Evolutionary conservation across 495 filamentous ascomycete species (phyloP), one percentile per base, ranked within the genome.

Genomic region (Mytilinidion resinicola): DNA sequence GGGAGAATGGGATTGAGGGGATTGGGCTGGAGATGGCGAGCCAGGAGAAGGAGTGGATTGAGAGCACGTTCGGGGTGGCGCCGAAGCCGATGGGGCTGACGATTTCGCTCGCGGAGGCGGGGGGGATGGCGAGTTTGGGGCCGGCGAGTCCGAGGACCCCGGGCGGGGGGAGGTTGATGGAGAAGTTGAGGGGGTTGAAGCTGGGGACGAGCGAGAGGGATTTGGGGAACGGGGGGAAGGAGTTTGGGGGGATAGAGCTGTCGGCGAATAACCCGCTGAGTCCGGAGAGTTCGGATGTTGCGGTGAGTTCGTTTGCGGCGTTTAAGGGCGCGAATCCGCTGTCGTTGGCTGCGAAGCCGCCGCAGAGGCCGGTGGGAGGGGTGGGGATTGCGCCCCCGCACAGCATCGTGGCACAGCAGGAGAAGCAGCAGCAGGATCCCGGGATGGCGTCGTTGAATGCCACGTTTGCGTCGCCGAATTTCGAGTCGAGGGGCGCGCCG

Each of bases 11-110:
- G 30, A n/a, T 30, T 2, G 89, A 91, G 67, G 85, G 88, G 34
- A 80, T 95, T 20, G 89, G 85, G 4, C 72, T 91, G 47, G 82
- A 87, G 62, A 91, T 95, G 87, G 87, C 86, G 0, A 65, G 86
- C 34, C 81, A 87, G 53, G 89, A 95, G 69, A 86, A 85, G 59
- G 81, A 85, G 55, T 91, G 88, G 88, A 87, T 95, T 41, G 82
- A 89, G 68, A 72, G 80, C 33, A 86, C 90, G 61, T 93, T 91
- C 69, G 87, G 88, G 0, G 76, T 91, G 1, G 68, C 55, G 9
- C 60, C 70, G 14, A 70, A 66, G 41, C 66, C 74, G 12, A 38
- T 50, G 6, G 57, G 60, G 4, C 60, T 63, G 42, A 67, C 57
- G 51, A 55, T 67, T 3, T 53, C 70, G 3, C 68, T 69, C 34